Base-by-base conservation (phyloP, 176 grass and related monocot genomes). In the Zea luxurians region DNA sequence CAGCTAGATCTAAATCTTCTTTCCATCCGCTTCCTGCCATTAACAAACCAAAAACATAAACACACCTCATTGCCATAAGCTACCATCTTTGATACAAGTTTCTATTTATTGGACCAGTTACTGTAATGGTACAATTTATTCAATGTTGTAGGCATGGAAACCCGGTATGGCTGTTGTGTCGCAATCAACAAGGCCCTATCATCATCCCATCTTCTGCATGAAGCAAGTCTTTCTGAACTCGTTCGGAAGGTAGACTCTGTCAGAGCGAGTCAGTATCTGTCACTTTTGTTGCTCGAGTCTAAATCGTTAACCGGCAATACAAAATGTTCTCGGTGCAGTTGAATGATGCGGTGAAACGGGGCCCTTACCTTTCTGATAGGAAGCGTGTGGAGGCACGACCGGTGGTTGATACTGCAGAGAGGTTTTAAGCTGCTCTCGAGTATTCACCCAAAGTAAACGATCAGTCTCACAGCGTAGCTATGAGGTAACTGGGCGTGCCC, bases 1-100 rank as follows among this genome's bases (percentile, higher is more conserved):
- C 13, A 99, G 58, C 72, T 96, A 90, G 63, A 99, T 96, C 71
- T 99, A 92, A 71, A 99, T 93, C 57, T 99, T 89, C 76, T 96
- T 99, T 62, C 96, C 96, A 70, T 99, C 96, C 13, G 85, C 90
- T 3, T 78, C 87, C 87, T 97, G 78, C 57, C 76, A 53, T 66
- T 70, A 13, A 1, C 84, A 59, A 74, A 52, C 17, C 2, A 66
- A 70, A 86, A 48, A 0, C 44, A 17, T 61, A 37, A 66, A 3
- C 57, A 66, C 13, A 60, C 10, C 42, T 53, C 20, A 17, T 46
- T 4, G 34, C 8, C 61, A 80, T 36, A 1, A 20, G 15, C n/a
- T 71, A 80, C 8, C 50, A 81, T 59, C 13, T 48, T 2, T 59
- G 13, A 40, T 40, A 44, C 10, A 16, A 8, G 20, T 50, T 70